phyloP scores from a whole-genome alignment of 106 monocot species.

The Allium fistulosum region DNA sequence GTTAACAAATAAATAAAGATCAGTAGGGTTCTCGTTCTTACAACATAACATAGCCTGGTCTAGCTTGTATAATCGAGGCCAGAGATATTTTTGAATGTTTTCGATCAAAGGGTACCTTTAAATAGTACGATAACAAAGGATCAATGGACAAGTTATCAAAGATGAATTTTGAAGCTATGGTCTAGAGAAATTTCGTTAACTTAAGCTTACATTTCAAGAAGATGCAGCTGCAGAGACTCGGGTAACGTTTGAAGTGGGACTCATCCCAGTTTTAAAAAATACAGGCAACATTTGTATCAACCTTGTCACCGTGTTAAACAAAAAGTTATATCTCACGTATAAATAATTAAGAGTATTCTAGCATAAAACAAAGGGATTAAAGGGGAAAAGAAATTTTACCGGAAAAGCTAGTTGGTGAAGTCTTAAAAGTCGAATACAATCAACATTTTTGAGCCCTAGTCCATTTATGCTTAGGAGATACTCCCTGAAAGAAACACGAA shows the following conservation, averaged over 20 bases:
- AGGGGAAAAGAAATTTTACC: no score
- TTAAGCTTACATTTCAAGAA: conserved; percentile 74
- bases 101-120: conserved; percentile 84
- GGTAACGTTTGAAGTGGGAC: conserved; percentile 97
- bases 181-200: background rate
- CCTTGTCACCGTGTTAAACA: no score
- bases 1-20: background rate
- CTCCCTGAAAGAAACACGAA: conserved; percentile 41
- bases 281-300: conserved; percentile 94
- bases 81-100: conserved; percentile 72
- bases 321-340: no score
- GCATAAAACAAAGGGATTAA: no score
- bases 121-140: no score
- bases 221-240: conserved; percentile 93
- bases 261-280: conserved; percentile 96
- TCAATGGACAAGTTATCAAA: no score
- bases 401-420: no score
- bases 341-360: no score
- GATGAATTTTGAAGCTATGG: no score
- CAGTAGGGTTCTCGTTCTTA: conserved; percentile 15
- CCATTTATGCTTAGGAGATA: conserved; percentile 88
- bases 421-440: no score
- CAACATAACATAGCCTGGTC: conserved; percentile 39
- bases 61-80: conserved; percentile 63
- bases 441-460: conserved; percentile 85